Percentiles rank a stretch among this genome's conserved stretches.
phyloP scores from a whole-genome alignment of 176 grass and related monocot genomes.

The Lolium multiflorum region DNA sequence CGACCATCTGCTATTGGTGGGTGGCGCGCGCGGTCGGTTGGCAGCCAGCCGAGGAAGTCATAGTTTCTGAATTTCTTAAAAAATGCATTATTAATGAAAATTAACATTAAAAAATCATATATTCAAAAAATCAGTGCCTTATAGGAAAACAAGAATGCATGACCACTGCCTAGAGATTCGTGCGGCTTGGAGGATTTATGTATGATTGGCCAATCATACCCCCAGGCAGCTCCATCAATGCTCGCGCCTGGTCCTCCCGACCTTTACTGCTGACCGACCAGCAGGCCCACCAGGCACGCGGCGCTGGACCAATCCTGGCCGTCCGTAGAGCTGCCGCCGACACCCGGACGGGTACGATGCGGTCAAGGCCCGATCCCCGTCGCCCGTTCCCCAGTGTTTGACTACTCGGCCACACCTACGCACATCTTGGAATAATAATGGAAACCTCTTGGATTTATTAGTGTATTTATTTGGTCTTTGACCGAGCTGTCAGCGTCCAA shows the following conservation, averaged over 20 bases:
- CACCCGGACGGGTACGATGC: background rate
- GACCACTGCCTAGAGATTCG: conserved; percentile 22
- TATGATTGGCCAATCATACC: conserved; percentile 52
- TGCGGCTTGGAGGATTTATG: background rate
- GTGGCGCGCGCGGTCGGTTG: too few relatives aligned
- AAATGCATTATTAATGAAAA: too few relatives aligned
- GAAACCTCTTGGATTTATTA: background rate
- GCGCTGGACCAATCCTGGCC: conserved; percentile 16
- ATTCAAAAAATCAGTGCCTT: too few relatives aligned
- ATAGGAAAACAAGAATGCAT: too few relatives aligned
- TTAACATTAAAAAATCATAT: too few relatives aligned
- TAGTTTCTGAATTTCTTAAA: too few relatives aligned
- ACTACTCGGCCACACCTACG: conserved; percentile 46
- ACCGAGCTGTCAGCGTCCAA: conserved; percentile 37
- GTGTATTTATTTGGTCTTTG: conserved; percentile 43
- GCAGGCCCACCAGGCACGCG: background rate
- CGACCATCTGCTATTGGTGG: too few relatives aligned
- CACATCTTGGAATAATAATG: conserved; percentile 14
- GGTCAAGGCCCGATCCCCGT: conserved; percentile 35
- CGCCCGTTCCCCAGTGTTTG: conserved; percentile 36
- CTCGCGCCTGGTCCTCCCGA: conserved; percentile 43
- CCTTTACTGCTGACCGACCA: conserved; percentile 50
- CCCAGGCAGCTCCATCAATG: conserved; percentile 52
- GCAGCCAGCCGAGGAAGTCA: too few relatives aligned
- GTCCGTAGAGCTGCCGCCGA: background rate